Evolutionary conservation across 176 grass and related monocot genomes (phyloP).

Genomic region (Phyllostachys edulis): DNA sequence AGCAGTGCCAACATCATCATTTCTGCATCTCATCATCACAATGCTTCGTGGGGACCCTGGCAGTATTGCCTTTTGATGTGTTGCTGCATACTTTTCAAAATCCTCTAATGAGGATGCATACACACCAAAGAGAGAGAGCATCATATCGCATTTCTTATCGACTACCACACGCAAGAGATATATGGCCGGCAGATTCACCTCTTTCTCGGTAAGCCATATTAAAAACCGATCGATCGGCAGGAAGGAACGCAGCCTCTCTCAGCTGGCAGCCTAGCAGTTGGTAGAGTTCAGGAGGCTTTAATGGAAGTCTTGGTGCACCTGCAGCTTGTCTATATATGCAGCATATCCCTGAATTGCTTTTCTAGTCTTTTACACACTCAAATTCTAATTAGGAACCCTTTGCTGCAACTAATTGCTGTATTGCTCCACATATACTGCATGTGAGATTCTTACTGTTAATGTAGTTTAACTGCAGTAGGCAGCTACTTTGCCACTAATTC

Average conservation of each 20-base stretch:
- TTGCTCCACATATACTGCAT: no score
- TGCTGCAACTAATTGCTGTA: neutral
- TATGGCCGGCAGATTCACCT: neutral
- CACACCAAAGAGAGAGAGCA: neutral
- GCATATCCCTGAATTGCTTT: neutral
- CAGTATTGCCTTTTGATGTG: neutral
- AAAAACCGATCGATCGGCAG: neutral
- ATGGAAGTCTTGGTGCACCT: neutral
- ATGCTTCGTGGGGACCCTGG: neutral
- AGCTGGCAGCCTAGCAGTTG: neutral
- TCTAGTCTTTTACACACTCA: neutral
- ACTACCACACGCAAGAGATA: conserved; percentile 21
- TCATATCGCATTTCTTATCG: neutral
- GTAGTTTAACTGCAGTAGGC: neutral
- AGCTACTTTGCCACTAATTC: neutral
- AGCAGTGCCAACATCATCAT: neutral
- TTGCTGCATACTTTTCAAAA: conserved; percentile 3
- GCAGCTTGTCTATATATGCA: neutral
- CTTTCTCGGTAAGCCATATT: neutral
- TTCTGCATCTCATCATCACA: neutral
- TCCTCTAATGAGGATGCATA: neutral
- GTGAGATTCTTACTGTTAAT: neutral
- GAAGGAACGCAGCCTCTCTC: neutral
- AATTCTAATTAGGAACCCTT: neutral
- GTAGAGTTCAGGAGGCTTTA: neutral